These are phyloP conservation scores for Cryptococcus sp. DNA, from an alignment of 1,284 basidiomycete genomes.

Conservation along the genomic window DNA sequence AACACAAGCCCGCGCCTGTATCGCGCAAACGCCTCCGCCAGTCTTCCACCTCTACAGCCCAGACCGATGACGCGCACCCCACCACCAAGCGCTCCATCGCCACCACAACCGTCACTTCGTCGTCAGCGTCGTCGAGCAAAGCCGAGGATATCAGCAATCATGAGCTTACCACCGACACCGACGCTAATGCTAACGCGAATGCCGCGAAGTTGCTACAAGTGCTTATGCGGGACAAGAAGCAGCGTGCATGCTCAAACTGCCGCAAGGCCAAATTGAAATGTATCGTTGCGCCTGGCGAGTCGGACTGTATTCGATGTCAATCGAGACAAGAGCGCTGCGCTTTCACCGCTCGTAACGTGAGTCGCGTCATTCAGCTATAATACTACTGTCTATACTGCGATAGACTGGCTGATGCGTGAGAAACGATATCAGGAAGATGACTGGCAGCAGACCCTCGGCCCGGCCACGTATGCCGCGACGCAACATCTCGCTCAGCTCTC, in stretches of 20 bases:
- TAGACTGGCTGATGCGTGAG: background rate
- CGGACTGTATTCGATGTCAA: slow-evolving; percentile 46
- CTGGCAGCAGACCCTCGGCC: slow-evolving; percentile 42
- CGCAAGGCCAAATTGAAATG: slow-evolving; percentile 48
- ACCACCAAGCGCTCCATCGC: too few relatives aligned
- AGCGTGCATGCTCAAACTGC: slow-evolving; percentile 48
- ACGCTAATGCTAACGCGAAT: background rate
- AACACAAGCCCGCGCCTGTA: too few relatives aligned
- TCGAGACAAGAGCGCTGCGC: slow-evolving; percentile 43
- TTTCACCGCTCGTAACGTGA: slow-evolving; percentile 43
- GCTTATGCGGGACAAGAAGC: slow-evolving; percentile 36
- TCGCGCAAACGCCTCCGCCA: too few relatives aligned
- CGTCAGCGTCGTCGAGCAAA: too few relatives aligned
- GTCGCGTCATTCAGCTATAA: slow-evolving; percentile 9
- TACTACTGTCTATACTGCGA: background rate
- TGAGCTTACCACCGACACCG: too few relatives aligned
- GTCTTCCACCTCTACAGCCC: too few relatives aligned
- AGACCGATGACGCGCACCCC: too few relatives aligned
- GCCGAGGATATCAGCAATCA: too few relatives aligned
- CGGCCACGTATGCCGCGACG: slow-evolving; percentile 37
- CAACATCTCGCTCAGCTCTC: slow-evolving; percentile 36
- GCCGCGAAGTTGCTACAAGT: slow-evolving; percentile 14
- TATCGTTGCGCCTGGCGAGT: slow-evolving; percentile 37
- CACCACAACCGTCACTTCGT: too few relatives aligned
- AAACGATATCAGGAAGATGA: slow-evolving; percentile 41